Percentiles rank a stretch among this genome's conserved stretches.
Evolutionary conservation across 169 alveolate genomes (phyloP).

Genomic region (Cryptosporidium xiaoi): DNA sequence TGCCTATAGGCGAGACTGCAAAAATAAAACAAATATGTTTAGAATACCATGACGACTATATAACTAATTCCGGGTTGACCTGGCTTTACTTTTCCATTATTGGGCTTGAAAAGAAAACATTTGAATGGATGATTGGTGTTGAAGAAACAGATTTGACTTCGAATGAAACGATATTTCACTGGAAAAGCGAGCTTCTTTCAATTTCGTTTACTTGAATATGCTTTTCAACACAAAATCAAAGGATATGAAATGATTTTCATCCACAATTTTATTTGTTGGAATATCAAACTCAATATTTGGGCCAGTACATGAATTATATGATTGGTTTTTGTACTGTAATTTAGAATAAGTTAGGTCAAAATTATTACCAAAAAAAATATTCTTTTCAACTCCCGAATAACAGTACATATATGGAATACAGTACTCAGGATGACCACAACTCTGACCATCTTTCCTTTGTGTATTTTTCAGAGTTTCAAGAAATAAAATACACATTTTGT

Average conservation of each 20-base stretch:
- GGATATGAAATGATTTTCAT: not conserved
- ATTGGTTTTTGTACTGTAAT: slow-evolving; percentile 1
- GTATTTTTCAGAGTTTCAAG: not conserved
- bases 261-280: not conserved
- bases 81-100: slow-evolving; percentile 40
- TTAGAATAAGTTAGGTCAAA: slow-evolving; percentile 1
- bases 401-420: slow-evolving; percentile 65
- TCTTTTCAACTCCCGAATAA: slow-evolving; percentile 9
- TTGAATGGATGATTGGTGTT: slow-evolving; percentile 64
- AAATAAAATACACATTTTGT: slow-evolving; percentile 6
- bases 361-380: slow-evolving; percentile 14
- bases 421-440: slow-evolving; percentile 30
- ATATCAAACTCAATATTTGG: too few species aligned
- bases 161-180: slow-evolving; percentile 28
- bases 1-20: slow-evolving; percentile 26
- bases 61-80: slow-evolving; percentile 1
- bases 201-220: slow-evolving; percentile 59
- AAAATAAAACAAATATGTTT: slow-evolving; percentile 36
- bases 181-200: slow-evolving; percentile 70
- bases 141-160: slow-evolving; percentile 39
- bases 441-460: not conserved
- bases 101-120: slow-evolving; percentile 62
- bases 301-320: too few species aligned
- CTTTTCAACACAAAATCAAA: slow-evolving; percentile 15
- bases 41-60: slow-evolving; percentile 12